Base-by-base conservation (phyloP, 805 yeast species). In the Hanseniaspora thailandica region DNA sequence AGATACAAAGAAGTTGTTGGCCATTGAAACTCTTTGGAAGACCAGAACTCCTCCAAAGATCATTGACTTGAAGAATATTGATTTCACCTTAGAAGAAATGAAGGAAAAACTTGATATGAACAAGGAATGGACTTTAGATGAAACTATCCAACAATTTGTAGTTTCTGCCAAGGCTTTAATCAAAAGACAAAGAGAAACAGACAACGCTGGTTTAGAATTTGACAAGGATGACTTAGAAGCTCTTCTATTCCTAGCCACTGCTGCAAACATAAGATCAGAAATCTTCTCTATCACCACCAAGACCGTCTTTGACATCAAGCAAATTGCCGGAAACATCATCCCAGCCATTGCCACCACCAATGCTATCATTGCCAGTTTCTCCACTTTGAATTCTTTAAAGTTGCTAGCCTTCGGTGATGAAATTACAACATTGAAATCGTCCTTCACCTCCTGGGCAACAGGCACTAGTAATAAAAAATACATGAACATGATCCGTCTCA, bases 271-370 rank as follows among this genome's bases (percentile, higher is more conserved):
- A 46, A 74, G 96, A 58, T 81, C 90, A 0, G 62, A 61, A 47
- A 74, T 85, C 2, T 90, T 89, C 63, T 71, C 74, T 23, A 88
- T 89, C 54, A 84, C 81, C 33, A 59, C 71, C 49, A 82, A 84
- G 63, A 74, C 93, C 3, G 82, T 85, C 56, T 93, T 94, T 63
- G 95, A 87, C 56, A 78, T 85, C 57, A 93, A 93, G 65, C 94
- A 85, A 62, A 88, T 90, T 58, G 98, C 98, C 0, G 99, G 99
- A 5, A 93, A 90, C 66, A 93, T 93, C 61, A 93, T 93, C 39
- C 98, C 99, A 0, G 98, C 98, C 0, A 89, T 94, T 60, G 97
- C 98, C 5, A 93, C 98, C 1, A 90, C 97, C 3, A 93, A 93
- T 66, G 97, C 98, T 1, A 82, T 93, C 13, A 82, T 93, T 60